These are phyloP conservation scores for Chlorella variabilis DNA, from an alignment of 163 green algal genomes.

Conservation along the genomic window DNA sequence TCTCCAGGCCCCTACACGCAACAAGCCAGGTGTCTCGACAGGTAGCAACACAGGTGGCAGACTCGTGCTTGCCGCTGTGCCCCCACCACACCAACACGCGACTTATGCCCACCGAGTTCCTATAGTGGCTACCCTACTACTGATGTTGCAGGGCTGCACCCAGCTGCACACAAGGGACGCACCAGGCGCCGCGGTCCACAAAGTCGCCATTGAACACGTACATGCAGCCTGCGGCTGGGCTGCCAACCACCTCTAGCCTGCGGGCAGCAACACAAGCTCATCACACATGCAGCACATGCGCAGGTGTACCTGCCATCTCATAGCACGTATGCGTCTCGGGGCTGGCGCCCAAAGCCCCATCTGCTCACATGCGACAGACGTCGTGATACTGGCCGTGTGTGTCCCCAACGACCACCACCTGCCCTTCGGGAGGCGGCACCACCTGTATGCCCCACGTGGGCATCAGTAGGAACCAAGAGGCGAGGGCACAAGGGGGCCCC, in stretches of 20 bases:
- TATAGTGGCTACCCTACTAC: no score
- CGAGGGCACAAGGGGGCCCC: not conserved
- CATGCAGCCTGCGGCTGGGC: conserved; percentile 56
- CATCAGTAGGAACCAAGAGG: not conserved
- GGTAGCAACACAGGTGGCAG: no score
- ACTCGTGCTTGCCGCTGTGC: no score
- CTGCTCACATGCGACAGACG: conserved; percentile 74
- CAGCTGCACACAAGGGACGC: not conserved
- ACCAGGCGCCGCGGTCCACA: conserved; percentile 96
- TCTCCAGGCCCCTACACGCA: conserved; percentile 80
- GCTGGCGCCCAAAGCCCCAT: not conserved
- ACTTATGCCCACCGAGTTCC: no score
- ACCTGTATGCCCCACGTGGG: conserved; percentile 4
- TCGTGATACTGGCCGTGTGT: conserved; percentile 97
- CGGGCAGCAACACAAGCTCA: not conserved
- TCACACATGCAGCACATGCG: not conserved
- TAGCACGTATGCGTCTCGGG: no score
- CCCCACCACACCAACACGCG: no score
- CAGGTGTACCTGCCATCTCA: not conserved
- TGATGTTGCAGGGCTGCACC: no score
- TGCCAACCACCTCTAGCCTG: conserved; percentile 70
- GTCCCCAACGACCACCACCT: conserved; percentile 86
- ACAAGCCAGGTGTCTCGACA: not conserved
- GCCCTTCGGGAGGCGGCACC: not conserved
- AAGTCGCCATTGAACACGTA: conserved; percentile 96